Base-by-base conservation (phyloP, 768 basidiomycete genomes). In the Hirschioporus abietinus region DNA sequence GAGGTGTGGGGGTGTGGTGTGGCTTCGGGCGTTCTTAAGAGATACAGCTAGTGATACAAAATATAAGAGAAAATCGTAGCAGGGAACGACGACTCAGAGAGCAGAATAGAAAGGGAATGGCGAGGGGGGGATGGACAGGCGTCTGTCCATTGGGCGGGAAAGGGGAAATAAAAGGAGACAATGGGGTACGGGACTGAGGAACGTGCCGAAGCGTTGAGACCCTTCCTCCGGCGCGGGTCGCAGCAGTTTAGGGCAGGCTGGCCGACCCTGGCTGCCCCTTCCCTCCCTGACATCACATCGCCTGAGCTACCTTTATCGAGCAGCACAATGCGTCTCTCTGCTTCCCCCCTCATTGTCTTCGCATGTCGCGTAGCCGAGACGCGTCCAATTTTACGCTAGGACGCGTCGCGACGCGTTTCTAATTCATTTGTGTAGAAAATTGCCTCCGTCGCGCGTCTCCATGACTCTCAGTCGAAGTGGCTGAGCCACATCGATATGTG, bases 21-120 rank as follows among this genome's bases (percentile, higher is more conserved):
- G 26, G 60, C 5, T 6, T 15, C 17, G 17, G 23, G 60, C 6
- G 42, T 52, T 52, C 42, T 52, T 52, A 52, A 52, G 42, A 52
- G 42, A 52, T 52, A 52, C 42, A 52, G 42, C 42, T 52, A 52
- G 42, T 52, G 42, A 52, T 52, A 52, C 42, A 52, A 20, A 52
- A 52, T 52, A 52, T 52, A 52, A 52, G 20, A 20, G 20, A 20
- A 52, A 52, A 52, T 52, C 42, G 42, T 52, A 15, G 42, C 42
- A 52, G 42, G 42, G 42, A 52, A 52, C 42, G 42, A 52, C 42
- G 42, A 52, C 12, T 52, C 42, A 52, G 42, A 52, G 42, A 52
- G 42, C 42, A 52, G 42, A 52, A 52, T 15, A 52, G 42, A 10
- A 52, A 52, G 42, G 42, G 42, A 52, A 52, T 15, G 42, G 42